Evolutionary conservation across 2,329 filamentous ascomycete species (phyloP), one percentile per base, ranked within the genome.

Genomic region (Penicillium capsulatum): DNA sequence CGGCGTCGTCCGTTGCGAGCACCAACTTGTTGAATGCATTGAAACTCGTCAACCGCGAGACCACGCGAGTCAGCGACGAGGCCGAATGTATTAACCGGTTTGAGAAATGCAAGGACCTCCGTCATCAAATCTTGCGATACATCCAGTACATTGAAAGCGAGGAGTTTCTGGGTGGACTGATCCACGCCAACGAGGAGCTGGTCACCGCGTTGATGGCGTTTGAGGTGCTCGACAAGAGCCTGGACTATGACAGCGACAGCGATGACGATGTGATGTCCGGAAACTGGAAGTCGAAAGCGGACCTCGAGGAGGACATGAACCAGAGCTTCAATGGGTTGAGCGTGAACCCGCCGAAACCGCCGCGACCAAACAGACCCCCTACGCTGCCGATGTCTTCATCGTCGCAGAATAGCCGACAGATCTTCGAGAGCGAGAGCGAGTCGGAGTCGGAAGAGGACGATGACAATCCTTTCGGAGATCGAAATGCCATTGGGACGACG

Each of bases 111-210:
- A 97, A 96, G 64, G 74, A 80, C 33, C 77, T 97, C 9, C 79
- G 92, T 34, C 77, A 88, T 42, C 86, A 87, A 60, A 85, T 97
- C 19, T 63, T 97, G 27, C 84, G 89, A 40, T 97, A 96, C 62
- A 95, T 97, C 48, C 88, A 97, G 59, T 77, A 89, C 35, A 84
- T 97, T 9, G 87, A 95, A 61, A 83, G 81, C 7, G 91, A 97
- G 58, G 83, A 97, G 57, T 96, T 86, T 75, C 81, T 98, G 7
- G 92, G 91, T 29, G 83, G 87, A 45, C 75, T 98, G 3, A 81
- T 98, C 13, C 87, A 92, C 57, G 90, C 91, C 49, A 97, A 98
- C 57, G 92, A 98, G 56, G 86, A 94, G 65, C 81, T 98, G n/a
- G 86, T 97, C 28, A 84, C 84, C 46, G 88, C 90, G 1, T 75